A percentile compares a stretch with the other conserved stretches of the same genome.
Conservation (phyloP, 1,139 yeast genomes). For the Saccharomyces pastorianus region DNA sequence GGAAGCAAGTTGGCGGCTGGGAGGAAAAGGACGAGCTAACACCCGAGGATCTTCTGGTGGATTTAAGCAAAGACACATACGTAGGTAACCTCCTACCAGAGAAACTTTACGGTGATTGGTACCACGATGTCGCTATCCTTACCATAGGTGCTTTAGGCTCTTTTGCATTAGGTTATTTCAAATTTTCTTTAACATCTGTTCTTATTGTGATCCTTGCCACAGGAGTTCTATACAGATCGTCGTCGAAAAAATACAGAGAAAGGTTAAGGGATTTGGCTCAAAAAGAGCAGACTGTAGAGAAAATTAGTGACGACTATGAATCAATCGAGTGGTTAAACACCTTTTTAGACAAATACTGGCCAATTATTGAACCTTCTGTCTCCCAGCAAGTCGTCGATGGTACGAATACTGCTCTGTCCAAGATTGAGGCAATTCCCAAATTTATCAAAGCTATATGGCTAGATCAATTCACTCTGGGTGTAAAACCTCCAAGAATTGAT, state of each 20-base stretch:
- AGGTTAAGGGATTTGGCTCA: conserved; percentile 70
- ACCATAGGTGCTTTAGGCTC: conserved; percentile 60
- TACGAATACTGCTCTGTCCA: conserved; percentile 73
- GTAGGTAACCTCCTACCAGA: conserved; percentile 68
- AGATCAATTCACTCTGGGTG: conserved; percentile 83
- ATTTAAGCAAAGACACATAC: conserved; percentile 59
- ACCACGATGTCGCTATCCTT: conserved; percentile 73
- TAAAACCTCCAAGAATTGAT: conserved; percentile 91
- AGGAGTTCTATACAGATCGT: conserved; percentile 69
- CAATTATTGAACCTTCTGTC: conserved; percentile 80
- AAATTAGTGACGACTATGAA: conserved; percentile 82
- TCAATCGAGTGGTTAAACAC: conserved; percentile 92
- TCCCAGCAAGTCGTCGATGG: conserved; percentile 79
- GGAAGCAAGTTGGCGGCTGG: conserved; percentile 93
- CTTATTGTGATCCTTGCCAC: conserved; percentile 57
- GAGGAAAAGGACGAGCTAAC: conserved; percentile 59
- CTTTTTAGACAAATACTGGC: conserved; percentile 86
- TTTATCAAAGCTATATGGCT: conserved; percentile 77
- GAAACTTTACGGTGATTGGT: conserved; percentile 86
- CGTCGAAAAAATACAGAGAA: conserved; percentile 71
- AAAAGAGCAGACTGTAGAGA: conserved; percentile 72
- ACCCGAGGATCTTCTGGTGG: conserved; percentile 60
- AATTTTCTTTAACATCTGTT: conserved; percentile 72
- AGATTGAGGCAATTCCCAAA: conserved; percentile 63
- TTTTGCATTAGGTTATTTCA: conserved; percentile 71